Evolutionary conservation across 2,329 filamentous ascomycete genomes (phyloP).

Genomic region (Trichoderma atrobrunneum): DNA sequence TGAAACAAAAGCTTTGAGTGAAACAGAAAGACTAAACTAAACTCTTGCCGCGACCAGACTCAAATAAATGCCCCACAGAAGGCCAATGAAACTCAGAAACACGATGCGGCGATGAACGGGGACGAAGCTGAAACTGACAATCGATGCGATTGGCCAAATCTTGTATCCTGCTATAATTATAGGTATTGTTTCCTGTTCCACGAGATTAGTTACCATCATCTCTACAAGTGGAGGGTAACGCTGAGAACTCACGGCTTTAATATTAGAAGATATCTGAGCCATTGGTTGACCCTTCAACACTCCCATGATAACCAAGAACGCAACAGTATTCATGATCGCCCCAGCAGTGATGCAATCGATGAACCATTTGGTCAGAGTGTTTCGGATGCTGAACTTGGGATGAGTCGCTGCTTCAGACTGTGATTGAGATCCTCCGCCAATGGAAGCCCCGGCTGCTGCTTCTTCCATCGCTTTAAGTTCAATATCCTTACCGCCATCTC

Average conservation of each 20-base stretch:
- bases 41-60: conserved; percentile 45
- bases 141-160: conserved; percentile 51
- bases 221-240: neutral
- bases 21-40: conserved; percentile 20
- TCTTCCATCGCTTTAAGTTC: conserved; percentile 32
- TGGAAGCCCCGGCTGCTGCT: conserved; percentile 8
- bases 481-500: conserved; percentile 25
- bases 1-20: neutral
- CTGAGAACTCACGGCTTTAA: conserved; percentile 33
- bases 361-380: conserved; percentile 49
- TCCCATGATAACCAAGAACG: conserved; percentile 48
- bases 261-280: conserved; percentile 38
- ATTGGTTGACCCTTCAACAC: conserved; percentile 41
- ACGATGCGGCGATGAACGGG: conserved; percentile 50
- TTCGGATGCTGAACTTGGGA: conserved; percentile 38
- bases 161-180: conserved; percentile 50
- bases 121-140: conserved; percentile 49
- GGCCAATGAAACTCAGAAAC: conserved; percentile 48
- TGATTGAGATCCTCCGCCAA: neutral
- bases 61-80: conserved; percentile 53
- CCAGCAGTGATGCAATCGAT: conserved; percentile 49
- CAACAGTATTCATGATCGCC: conserved; percentile 45
- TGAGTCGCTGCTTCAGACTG: neutral
- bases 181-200: conserved; percentile 43
- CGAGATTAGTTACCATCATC: neutral